Evolutionary conservation across 805 yeast genomes (phyloP).

Genomic region (Saccharomycopsis selenospora): DNA sequence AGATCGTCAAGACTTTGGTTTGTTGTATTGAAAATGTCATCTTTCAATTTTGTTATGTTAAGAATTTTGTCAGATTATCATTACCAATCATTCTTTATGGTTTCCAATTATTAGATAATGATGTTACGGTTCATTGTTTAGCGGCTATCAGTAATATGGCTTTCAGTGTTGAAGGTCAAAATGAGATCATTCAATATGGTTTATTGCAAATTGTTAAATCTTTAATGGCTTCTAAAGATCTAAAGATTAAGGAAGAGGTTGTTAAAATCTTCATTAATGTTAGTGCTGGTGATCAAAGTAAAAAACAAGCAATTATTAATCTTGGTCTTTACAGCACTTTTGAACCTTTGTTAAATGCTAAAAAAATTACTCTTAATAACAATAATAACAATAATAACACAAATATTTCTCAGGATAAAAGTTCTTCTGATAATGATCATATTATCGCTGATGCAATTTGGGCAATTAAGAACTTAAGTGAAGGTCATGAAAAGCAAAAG

Average conservation of each 20-base stretch:
- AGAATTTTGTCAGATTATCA: constrained; percentile 19
- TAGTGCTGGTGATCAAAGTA: constrained; percentile 18
- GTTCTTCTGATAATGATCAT: constrained; percentile 1
- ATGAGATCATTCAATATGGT: constrained; percentile 20
- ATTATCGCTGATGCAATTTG: constrained; percentile 18
- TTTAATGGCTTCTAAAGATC: constrained; percentile 12
- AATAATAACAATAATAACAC: not conserved
- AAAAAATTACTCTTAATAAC: not conserved
- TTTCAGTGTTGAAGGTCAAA: constrained; percentile 20
- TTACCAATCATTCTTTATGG: constrained; percentile 21
- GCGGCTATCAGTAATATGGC: constrained; percentile 21
- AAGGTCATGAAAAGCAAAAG: constrained; percentile 17
- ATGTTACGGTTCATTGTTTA: constrained; percentile 19
- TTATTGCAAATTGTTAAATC: constrained; percentile 16
- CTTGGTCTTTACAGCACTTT: constrained; percentile 12
- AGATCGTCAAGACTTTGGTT: constrained; percentile 15
- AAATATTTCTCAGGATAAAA: no score
- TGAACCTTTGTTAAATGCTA: constrained; percentile 8
- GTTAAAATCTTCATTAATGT: constrained; percentile 20
- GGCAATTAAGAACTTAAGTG: constrained; percentile 19
- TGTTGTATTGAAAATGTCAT: constrained; percentile 21
- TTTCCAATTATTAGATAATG: constrained; percentile 19
- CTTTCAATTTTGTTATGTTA: constrained; percentile 21
- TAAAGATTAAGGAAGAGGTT: constrained; percentile 14
- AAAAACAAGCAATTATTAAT: constrained; percentile 20